Base-by-base conservation (phyloP, 176 grass and related monocot species). In the Rhynchospora tenuis region DNA sequence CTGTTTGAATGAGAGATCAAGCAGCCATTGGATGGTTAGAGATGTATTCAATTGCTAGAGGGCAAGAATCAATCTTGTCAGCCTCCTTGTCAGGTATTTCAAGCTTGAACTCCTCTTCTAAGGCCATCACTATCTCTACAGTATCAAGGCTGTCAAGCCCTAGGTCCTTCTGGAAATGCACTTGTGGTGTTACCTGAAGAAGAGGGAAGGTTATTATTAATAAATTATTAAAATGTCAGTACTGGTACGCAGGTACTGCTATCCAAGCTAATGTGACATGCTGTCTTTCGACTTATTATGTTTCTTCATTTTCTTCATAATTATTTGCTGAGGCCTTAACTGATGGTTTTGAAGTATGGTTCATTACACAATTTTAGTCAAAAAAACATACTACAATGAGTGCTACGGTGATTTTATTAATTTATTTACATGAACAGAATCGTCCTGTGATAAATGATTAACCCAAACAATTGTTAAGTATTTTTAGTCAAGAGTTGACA, bases 21-120 rank as follows among this genome's bases (percentile, higher is more conserved):
- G 17, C 17, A 6, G 80, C 80, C 80, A 82, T 82, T 29, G 84
- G 84, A 64, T 86, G 84, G 61, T 77, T 65, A 79, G 84, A 38
- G 9, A 86, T 69, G 73, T 79, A 86, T 31, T 86, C 84, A 17
- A 86, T 79, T 67, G 84, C 84, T 8, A 86, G 73, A 55, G 60
- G 45, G 59, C 60, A 56, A 79, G 84, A 80, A 73, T 86, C 84
- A 3, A 86, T 86, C 29, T 80, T 80, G 59, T 86, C 84, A 38
- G 84, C 84, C 59, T 86, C 84, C 28, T 65, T 28, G 59, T 86
- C 84, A 26, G 84, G 84, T 79, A 86, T 86, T 79, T 86, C 84
- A 4, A 86, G 77, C 73, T 79, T 79, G 28, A 86, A 86, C 48
- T 86, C 84, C 75, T 86, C 84, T 68, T 86, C 84, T 27, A 86